Evolutionary conservation across 371 early-diverging fungal species (phyloP).

Genomic region (Furculomyces boomerangus): DNA sequence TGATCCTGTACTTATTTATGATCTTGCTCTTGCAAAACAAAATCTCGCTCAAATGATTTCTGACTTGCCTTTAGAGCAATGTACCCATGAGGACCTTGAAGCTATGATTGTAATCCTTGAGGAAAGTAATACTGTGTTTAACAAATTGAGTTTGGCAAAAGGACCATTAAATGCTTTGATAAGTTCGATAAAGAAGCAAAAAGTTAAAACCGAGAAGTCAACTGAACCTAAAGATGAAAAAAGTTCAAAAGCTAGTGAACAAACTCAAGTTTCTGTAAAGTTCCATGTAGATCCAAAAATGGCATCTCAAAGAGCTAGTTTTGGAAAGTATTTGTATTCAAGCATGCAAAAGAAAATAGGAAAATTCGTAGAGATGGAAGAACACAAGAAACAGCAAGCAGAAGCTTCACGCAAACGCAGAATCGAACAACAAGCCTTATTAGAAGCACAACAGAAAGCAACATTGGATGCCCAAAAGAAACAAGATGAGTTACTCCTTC

Average conservation of each 20-base stretch:
- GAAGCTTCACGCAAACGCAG: constrained; percentile 9
- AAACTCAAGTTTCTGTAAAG: constrained; percentile 17
- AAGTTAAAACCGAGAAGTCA: background rate
- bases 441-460: constrained; percentile 22
- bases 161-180: constrained; percentile 2
- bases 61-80: constrained; percentile 40
- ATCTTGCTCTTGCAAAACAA: constrained; percentile 71
- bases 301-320: constrained; percentile 39
- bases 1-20: constrained; percentile 44
- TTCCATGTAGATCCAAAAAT: constrained; percentile 42
- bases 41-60: constrained; percentile 60
- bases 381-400: constrained; percentile 4
- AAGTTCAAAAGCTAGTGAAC: background rate
- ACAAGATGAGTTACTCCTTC: constrained; percentile 22
- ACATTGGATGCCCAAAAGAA: constrained; percentile 20
- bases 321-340: constrained; percentile 37
- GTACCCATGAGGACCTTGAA: constrained; percentile 33
- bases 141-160: background rate
- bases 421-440: constrained; percentile 24
- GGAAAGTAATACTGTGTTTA: constrained; percentile 18
- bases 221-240: background rate
- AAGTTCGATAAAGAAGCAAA: background rate
- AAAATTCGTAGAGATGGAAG: constrained; percentile 37
- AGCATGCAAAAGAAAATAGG: constrained; percentile 36
- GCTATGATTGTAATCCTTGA: constrained; percentile 36